These are phyloP conservation scores for Cyanidioschyzon merolae DNA, from an alignment of 23 red algal species.

Conservation along the genomic window DNA sequence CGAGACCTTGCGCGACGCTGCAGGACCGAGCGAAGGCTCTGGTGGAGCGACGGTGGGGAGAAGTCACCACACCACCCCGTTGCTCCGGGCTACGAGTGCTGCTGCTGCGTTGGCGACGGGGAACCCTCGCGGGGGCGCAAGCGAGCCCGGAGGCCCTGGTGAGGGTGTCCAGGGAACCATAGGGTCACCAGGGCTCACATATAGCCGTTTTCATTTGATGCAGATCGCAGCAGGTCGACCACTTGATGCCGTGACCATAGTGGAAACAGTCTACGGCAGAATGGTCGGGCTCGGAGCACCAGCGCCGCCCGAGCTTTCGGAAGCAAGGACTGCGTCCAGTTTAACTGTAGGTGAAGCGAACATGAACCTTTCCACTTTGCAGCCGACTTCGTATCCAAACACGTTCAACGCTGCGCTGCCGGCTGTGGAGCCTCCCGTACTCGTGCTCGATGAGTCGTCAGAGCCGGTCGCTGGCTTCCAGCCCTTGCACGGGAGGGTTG, in stretches of 20 bases:
- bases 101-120: background rate
- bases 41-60: background rate
- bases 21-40: background rate
- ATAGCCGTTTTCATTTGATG: constrained; percentile 10
- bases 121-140: background rate
- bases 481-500: no score
- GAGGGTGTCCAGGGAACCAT: background rate
- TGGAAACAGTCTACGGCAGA: constrained; percentile 10
- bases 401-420: no score
- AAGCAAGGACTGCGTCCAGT: no score
- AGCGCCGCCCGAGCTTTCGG: no score
- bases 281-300: background rate
- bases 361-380: no score
- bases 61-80: background rate
- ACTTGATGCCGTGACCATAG: constrained; percentile 10
- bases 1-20: background rate
- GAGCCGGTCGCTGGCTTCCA: no score
- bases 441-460: background rate
- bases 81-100: background rate
- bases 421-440: background rate
- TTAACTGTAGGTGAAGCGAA: no score
- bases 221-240: background rate
- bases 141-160: background rate
- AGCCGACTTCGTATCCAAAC: no score
- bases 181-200: background rate